Evolutionary conservation across 2,329 filamentous ascomycete species (phyloP).

Genomic region (Verticillium albo-atrum): DNA sequence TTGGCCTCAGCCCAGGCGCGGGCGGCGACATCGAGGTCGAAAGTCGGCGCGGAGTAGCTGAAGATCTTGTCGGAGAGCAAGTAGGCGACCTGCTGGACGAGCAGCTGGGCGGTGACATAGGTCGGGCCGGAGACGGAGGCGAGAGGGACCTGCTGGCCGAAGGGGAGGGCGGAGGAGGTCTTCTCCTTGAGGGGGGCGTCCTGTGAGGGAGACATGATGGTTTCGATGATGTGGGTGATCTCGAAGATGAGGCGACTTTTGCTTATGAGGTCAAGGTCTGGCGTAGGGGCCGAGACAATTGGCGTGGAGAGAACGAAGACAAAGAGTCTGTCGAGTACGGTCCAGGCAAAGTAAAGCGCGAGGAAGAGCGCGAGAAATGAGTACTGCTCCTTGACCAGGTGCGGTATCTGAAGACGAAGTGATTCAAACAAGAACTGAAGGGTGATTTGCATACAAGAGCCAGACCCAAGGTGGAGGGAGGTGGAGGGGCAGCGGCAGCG

Average conservation of each 20-base stretch:
- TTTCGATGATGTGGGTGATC: constrained; percentile 16
- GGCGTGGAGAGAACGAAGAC: not conserved
- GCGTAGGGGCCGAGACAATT: not conserved
- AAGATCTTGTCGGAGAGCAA: constrained; percentile 95
- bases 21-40: constrained; percentile 81
- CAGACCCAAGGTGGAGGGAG: not conserved
- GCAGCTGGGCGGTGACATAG: constrained; percentile 87
- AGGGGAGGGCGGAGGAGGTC: constrained; percentile 50
- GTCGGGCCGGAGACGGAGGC: constrained; percentile 75
- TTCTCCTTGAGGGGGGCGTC: constrained; percentile 28
- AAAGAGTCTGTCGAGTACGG: not conserved
- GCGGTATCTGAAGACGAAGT: constrained; percentile 1
- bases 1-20: constrained; percentile 68
- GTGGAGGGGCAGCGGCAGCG: not conserved
- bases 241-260: not conserved
- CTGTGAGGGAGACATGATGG: constrained; percentile 20
- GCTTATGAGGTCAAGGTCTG: not conserved
- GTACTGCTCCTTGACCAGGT: not conserved
- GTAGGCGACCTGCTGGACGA: constrained; percentile 96
- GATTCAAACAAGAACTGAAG: not conserved
- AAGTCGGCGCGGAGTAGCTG: constrained; percentile 90
- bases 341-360: not conserved
- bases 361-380: not conserved
- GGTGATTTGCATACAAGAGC: constrained; percentile 2
- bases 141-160: constrained; percentile 50